Evolutionary conservation across 805 yeast species (phyloP), one percentile per base, ranked within the genome.

Genomic region (Metschnikowia proteae): DNA sequence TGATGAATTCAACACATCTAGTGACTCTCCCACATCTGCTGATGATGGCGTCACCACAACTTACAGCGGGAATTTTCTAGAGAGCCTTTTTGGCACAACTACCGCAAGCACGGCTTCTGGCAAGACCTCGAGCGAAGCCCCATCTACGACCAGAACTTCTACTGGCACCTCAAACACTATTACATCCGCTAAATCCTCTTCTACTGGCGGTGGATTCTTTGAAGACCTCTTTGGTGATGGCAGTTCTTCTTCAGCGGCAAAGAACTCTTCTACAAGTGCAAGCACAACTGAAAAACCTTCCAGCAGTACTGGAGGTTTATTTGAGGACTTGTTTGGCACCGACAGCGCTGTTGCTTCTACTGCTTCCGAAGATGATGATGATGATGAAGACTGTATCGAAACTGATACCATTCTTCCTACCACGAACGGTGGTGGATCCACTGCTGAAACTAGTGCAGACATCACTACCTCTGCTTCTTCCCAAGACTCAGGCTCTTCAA

Each of bases 11-110:
- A 28, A 51, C 27, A 37, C 43, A 32, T 33, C 48, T 36, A 30
- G n/a, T 10, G 30, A 37, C 23, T 25, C 54, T 22, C 26, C 56
- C 7, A 44, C 57, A 25, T 28, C 17, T 17, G 17, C 52, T 4
- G 44, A 27, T 26, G 60, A 46, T 7, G 43, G 40, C 32, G 34
- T 45, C 30, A 46, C 17, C 17, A 17, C 17, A 17, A 17, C 17
- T 17, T 1, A 17, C 17, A 17, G 2, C 17, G 17, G 17, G 17
- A 17, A 17, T 17, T 17, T 17, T 17, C 17, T 56, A 32, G 50
- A 43, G 13, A 45, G 38, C 29, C 40, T 58, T 22, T 43, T 59
- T 26, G 55, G 49, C 23, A 48, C 38, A 13, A 48, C 43, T 43
- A 50, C 36, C 23, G 36, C 27, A 4, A 43, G 29, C 5, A 46